A percentile compares a stretch with the other conserved stretches of the same genome.
These are phyloP conservation scores for Nasturtium officinale DNA, from an alignment of 345 rosid genomes.

Conservation along the genomic window DNA sequence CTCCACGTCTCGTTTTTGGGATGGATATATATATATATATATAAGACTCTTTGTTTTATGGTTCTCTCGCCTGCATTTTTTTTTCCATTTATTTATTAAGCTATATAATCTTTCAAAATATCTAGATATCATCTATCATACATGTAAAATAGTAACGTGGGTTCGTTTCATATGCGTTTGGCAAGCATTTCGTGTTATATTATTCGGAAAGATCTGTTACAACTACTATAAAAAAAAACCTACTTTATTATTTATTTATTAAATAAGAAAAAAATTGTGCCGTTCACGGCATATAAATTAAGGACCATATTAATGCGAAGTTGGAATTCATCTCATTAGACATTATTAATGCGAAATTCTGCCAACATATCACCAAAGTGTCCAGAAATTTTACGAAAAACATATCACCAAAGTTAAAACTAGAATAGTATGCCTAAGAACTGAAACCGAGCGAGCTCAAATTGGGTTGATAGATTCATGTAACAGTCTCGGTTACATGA, in stretches of 20 bases:
- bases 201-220: background rate
- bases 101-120: background rate
- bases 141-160: slow-evolving; percentile 10
- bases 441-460: background rate
- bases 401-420: background rate
- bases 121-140: background rate
- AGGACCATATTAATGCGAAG: too few relatives aligned
- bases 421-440: background rate
- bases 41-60: slow-evolving; percentile 3
- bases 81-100: background rate
- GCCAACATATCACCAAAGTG: background rate
- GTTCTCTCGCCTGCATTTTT: slow-evolving; percentile 16
- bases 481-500: background rate
- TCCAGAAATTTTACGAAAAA: too few relatives aligned
- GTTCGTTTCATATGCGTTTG: slow-evolving; percentile 5
- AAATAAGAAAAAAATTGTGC: background rate
- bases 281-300: background rate
- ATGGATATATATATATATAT: background rate
- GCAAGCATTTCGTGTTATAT: slow-evolving; percentile 10
- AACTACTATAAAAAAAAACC: background rate
- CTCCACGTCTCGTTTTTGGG: background rate
- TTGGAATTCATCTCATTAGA: background rate
- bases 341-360: background rate
- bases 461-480: background rate
- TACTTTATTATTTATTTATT: background rate